Conservation (phyloP, 306 rosid genomes). For the Quercus berberidifolia region DNA sequence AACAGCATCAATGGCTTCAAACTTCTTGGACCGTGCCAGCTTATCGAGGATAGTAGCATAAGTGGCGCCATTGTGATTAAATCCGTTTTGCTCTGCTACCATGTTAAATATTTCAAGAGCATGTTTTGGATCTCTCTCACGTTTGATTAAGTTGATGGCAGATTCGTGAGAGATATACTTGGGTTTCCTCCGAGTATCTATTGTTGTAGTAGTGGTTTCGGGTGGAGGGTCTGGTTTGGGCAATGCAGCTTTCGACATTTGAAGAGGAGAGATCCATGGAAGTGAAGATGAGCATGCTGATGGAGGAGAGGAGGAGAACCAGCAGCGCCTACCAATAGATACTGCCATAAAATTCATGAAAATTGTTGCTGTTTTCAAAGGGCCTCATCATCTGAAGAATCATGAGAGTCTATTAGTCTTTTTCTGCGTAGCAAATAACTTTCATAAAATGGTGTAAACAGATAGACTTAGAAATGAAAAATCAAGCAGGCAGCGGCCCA, state of each 20-base stretch:
- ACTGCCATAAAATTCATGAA: slow-evolving; percentile 38
- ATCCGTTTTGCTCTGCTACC: slow-evolving; percentile 73
- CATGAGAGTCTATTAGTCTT: background rate
- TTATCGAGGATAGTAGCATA: slow-evolving; percentile 67
- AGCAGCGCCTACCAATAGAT: slow-evolving; percentile 12
- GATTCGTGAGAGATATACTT: slow-evolving; percentile 57
- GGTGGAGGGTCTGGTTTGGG: slow-evolving; percentile 50
- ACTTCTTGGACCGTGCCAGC: slow-evolving; percentile 67
- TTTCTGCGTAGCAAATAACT: background rate
- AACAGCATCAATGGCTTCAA: slow-evolving; percentile 62
- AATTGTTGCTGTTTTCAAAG: slow-evolving; percentile 3
- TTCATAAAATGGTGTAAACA: background rate
- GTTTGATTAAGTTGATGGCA: slow-evolving; percentile 62
- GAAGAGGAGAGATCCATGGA: slow-evolving; percentile 71
- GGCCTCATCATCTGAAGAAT: slow-evolving; percentile 24
- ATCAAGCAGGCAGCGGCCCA: background rate
- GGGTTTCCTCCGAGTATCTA: slow-evolving; percentile 35
- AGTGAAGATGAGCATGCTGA: slow-evolving; percentile 31
- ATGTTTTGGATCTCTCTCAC: slow-evolving; percentile 75
- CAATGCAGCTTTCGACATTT: slow-evolving; percentile 35
- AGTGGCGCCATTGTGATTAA: slow-evolving; percentile 67
- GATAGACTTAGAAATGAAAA: background rate
- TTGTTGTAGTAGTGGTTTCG: slow-evolving; percentile 1
- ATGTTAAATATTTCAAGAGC: slow-evolving; percentile 73
- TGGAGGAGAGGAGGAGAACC: slow-evolving; percentile 22